Percentiles rank a stretch among this genome's conserved stretches.
These are phyloP conservation scores for Aspergillus sp. DNA, from an alignment of 2,329 filamentous ascomycete species.

Conservation along the genomic window DNA sequence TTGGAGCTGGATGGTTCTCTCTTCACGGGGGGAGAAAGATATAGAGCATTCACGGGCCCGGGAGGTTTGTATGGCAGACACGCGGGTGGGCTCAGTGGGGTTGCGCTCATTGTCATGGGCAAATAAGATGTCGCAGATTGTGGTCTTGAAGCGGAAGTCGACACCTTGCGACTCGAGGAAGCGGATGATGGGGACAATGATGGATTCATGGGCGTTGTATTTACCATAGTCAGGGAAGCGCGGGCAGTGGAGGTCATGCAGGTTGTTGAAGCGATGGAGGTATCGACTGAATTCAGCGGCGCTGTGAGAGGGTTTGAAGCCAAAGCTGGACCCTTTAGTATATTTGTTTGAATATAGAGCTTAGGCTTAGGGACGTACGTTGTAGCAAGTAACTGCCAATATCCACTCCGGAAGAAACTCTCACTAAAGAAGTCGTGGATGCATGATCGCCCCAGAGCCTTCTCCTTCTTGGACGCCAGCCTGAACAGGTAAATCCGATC, in stretches of 20 bases:
- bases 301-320: constrained; percentile 30
- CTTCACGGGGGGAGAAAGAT: background rate
- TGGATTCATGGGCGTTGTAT: constrained; percentile 28
- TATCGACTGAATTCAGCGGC: constrained; percentile 29
- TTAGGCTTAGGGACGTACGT: constrained; percentile 11
- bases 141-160: constrained; percentile 28
- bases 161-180: constrained; percentile 26
- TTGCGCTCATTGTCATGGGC: background rate
- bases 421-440: constrained; percentile 18
- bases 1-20: constrained; percentile 23
- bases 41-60: background rate
- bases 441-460: constrained; percentile 16
- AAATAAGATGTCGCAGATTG: constrained; percentile 27
- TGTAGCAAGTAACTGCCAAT: constrained; percentile 27
- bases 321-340: constrained; percentile 18
- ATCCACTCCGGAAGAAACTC: constrained; percentile 26
- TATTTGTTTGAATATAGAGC: too few species aligned
- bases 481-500: constrained; percentile 21
- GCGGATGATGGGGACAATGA: constrained; percentile 24
- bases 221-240: constrained; percentile 21
- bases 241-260: constrained; percentile 20
- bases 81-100: background rate
- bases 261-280: constrained; percentile 24
- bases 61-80: background rate
- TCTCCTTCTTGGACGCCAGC: constrained; percentile 17